Evolutionary conservation across 306 rosid genomes (phyloP), one percentile per base, ranked within the genome.

Genomic region (Inga oerstediana): DNA sequence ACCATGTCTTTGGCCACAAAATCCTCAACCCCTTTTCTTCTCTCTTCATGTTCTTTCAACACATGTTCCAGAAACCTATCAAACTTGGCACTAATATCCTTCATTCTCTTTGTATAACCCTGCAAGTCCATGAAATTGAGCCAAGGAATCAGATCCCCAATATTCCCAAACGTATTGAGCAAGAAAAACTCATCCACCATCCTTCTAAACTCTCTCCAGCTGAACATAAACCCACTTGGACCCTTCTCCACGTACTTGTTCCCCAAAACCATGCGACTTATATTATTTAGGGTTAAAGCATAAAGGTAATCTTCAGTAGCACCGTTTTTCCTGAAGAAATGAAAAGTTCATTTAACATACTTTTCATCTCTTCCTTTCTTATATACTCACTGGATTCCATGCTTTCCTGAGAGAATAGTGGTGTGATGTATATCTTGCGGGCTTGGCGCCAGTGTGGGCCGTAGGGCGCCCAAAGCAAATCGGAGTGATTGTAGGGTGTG

Each of bases 401-500:
- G 6, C 94, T 86, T 79, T 81, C 81, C 10, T 65, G 77, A 68
- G 91, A 87, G 75, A 89, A 91, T 16, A 89, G 85, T 17, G 6
- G n/a, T 5, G 59, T 16, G 22, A 16, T 4, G 22, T n/a, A 52
- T 52, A 52, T 52, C 59, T 52, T 52, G 22, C 59, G 59, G 3
- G 59, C 22, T 52, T 52, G 59, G 22, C 59, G 59, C 59, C 59
- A 17, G 22, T 52, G 10, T 5, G 59, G 59, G 10, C 59, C 59
- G 6, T 52, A 52, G n/a, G 59, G 59, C 10, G 59, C 22, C 59
- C 59, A 52, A 2, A 52, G 22, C 5, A 52, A 1, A 5, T 5
- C 3, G 10, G 59, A 52, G 22, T 52, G 5, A 52, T 52, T 19
- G 59, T 52, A 52, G 22, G 59, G 8, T 16, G 22, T 5, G 59